Evolutionary conservation across 768 basidiomycete genomes (phyloP), one percentile per base, ranked within the genome.

Genomic region (Agrocybe praecox): DNA sequence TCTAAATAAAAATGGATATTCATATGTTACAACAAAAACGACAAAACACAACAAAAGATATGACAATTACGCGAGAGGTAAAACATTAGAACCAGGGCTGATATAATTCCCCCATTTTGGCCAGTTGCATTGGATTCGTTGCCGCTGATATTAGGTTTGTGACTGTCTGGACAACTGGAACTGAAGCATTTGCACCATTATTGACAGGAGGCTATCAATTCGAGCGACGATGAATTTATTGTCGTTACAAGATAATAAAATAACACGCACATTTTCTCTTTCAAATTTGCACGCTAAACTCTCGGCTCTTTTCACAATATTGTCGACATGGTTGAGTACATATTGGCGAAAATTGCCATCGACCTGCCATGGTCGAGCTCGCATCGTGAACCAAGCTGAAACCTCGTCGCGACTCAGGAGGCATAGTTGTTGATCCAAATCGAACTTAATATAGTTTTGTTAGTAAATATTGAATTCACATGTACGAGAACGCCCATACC

Each of bases 371-470:
- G 82, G 80, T 49, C 84, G 80, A 53, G 78, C 79, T 51, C 83
- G 81, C 57, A 81, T 79, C n/a, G 73, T 69, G 59, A 90, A 68
- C 90, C 91, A 93, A 11, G 82, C 79, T 63, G 87, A 80, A 45
- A 98, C 90, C 73, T 99, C 97, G 66, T 99, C 97, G 43, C 95
- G 85, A 23, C 92, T 85, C 69, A 96, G 96, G 51, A 99, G 78
- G 61, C 90, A 91, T 5, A 99, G 81, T 56, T 94, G 92, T 64
- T 94, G 90, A 59, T 97, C 95, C 58, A 99, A 77, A 59, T 98
- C 94, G 69, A 89, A 96, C 91, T 96, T 49, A 4, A 61, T 40
- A 63, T 44, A 23, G 9, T 40, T 44, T 55, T 19, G n/a, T n/a
- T n/a, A 45, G 49, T 46, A 26, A 24, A 36, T 1, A 21, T n/a